Evolutionary conservation across 768 basidiomycete species (phyloP).

Genomic region (Lactarius sanguifluus): DNA sequence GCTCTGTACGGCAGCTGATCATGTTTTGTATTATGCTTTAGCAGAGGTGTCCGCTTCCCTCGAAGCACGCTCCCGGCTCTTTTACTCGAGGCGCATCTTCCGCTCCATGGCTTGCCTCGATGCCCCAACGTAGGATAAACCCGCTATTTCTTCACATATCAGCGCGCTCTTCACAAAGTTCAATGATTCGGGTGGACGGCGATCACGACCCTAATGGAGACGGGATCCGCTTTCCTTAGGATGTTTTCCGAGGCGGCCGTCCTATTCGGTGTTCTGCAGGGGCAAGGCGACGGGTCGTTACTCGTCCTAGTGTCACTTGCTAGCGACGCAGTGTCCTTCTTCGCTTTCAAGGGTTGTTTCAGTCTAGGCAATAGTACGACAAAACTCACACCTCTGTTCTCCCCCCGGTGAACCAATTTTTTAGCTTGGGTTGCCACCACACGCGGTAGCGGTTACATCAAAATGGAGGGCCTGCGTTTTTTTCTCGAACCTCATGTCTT

Average conservation of each 20-base stretch:
- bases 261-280: slow-evolving; percentile 53
- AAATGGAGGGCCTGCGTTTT: slow-evolving; percentile 50
- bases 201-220: slow-evolving; percentile 43
- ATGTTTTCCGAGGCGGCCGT: slow-evolving; percentile 61
- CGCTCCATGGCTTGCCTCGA: slow-evolving; percentile 68
- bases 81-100: slow-evolving; percentile 65
- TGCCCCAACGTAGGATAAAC: slow-evolving; percentile 71
- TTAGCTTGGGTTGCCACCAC: slow-evolving; percentile 74
- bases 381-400: neutral
- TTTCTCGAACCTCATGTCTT: neutral
- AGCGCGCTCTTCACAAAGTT: slow-evolving; percentile 46
- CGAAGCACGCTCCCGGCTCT: slow-evolving; percentile 55
- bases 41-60: slow-evolving; percentile 48
- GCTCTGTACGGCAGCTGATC: slow-evolving; percentile 48
- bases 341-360: slow-evolving; percentile 3
- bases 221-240: slow-evolving; percentile 48
- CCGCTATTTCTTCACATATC: slow-evolving; percentile 63
- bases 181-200: slow-evolving; percentile 48
- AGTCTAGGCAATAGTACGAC: slow-evolving; percentile 9
- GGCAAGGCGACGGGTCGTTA: slow-evolving; percentile 64
- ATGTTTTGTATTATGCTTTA: slow-evolving; percentile 45
- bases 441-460: slow-evolving; percentile 57
- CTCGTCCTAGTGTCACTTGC: slow-evolving; percentile 58
- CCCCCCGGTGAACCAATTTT: neutral
- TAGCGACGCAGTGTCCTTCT: slow-evolving; percentile 48